Percentiles rank a stretch among this genome's conserved stretches.
Conservation (phyloP, 176 grass and related monocot species). For the Aegilops sharonensis region DNA sequence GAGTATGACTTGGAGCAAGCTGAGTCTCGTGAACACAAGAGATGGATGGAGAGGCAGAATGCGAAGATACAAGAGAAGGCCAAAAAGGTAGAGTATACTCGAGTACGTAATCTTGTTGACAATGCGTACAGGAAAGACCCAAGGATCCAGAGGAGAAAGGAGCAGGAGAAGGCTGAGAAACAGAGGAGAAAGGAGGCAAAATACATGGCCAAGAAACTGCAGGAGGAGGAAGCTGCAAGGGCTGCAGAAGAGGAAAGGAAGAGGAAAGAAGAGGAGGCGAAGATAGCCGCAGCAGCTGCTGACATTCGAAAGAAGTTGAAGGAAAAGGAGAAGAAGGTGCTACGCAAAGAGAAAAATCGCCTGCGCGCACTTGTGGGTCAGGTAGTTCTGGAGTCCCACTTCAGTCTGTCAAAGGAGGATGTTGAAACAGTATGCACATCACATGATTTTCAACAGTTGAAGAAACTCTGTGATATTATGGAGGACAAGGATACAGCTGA, state of each 20-base stretch:
- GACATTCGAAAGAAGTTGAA: slow-evolving; percentile 81
- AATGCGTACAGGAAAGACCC: slow-evolving; percentile 94
- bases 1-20: slow-evolving; percentile 99
- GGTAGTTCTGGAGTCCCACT: slow-evolving; percentile 41
- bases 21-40: slow-evolving; percentile 94
- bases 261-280: slow-evolving; percentile 76
- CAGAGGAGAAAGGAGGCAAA: slow-evolving; percentile 87
- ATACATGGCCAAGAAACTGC: slow-evolving; percentile 75
- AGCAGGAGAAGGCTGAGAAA: slow-evolving; percentile 89
- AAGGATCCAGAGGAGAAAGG: slow-evolving; percentile 84
- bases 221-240: slow-evolving; percentile 80
- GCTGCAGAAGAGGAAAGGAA: slow-evolving; percentile 71
- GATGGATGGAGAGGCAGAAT: slow-evolving; percentile 99
- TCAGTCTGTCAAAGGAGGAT: slow-evolving; percentile 58
- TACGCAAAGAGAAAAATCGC: slow-evolving; percentile 88
- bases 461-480: slow-evolving; percentile 64
- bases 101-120: slow-evolving; percentile 77
- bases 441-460: slow-evolving; percentile 68
- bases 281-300: slow-evolving; percentile 67
- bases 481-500: slow-evolving; percentile 58
- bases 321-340: slow-evolving; percentile 94
- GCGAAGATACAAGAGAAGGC: slow-evolving; percentile 85
- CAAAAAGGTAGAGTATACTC: slow-evolving; percentile 71
- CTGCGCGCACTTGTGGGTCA: slow-evolving; percentile 49
- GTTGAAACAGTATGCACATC: slow-evolving; percentile 70